phyloP scores from a whole-genome alignment of 2,329 filamentous ascomycete species.

The Fusarium cyanostomum region DNA sequence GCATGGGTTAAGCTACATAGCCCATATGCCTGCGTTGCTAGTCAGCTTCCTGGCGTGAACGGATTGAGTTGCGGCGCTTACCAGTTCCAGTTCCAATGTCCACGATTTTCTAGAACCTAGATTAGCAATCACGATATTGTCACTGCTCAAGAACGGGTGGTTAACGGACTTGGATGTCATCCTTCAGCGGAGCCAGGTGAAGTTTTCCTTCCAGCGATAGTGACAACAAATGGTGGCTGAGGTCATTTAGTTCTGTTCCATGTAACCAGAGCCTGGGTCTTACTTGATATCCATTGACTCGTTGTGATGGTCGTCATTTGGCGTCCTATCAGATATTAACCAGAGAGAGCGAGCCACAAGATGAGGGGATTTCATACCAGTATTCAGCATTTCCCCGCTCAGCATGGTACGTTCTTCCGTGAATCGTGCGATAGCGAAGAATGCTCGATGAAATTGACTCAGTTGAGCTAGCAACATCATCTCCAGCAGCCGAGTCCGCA shows the following conservation, averaged over 20 bases:
- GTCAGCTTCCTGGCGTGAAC: accelerated
- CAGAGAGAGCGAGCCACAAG: accelerated
- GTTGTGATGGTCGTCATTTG: conserved; percentile 34
- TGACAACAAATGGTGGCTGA: conserved; percentile 27
- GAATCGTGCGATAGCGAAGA: conserved; percentile 34
- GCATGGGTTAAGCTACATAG: conserved; percentile 43
- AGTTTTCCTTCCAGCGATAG: conserved; percentile 17
- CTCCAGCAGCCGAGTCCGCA: conserved; percentile 28
- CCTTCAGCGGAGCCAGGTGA: conserved; percentile 32
- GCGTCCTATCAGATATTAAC: conserved; percentile 8
- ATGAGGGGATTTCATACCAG: conserved; percentile 11
- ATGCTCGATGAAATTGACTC: conserved; percentile 38
- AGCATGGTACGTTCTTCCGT: conserved; percentile 38
- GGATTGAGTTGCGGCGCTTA: conserved; percentile 2
- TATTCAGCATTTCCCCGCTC: conserved; percentile 35
- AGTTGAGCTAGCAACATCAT: conserved; percentile 31
- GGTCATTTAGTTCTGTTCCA: accelerated
- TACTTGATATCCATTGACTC: conserved; percentile 39
- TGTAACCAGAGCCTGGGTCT: accelerated
- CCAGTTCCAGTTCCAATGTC: conserved; percentile 67
- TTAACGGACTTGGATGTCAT: conserved; percentile 33
- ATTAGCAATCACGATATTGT: conserved; percentile 5
- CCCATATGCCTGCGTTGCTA: conserved; percentile 52
- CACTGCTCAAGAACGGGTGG: accelerated
- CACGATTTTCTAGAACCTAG: conserved; percentile 39